Evolutionary conservation across 2,329 filamentous ascomycete genomes (phyloP).

Genomic region (Trichoderma sp.): DNA sequence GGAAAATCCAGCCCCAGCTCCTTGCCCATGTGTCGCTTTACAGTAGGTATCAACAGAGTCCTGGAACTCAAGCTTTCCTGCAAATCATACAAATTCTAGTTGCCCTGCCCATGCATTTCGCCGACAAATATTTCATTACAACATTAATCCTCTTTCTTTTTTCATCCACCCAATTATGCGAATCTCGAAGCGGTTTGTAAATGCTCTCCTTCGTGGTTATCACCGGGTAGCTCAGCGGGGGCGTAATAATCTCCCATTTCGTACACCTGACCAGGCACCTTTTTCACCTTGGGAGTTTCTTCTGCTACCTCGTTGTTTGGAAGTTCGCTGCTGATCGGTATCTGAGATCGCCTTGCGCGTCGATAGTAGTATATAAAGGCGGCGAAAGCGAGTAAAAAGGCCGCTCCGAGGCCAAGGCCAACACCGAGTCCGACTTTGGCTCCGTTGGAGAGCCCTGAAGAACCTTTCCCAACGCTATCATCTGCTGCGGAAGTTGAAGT

Average conservation of each 20-base stretch:
- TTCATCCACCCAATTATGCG: background rate
- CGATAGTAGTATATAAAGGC: slow-evolving; percentile 16
- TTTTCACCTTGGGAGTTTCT: background rate
- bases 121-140: background rate
- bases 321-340: background rate
- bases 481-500: background rate
- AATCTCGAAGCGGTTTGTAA: background rate
- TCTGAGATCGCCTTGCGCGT: background rate
- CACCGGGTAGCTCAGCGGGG: background rate
- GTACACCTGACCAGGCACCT: background rate
- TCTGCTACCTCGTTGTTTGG: background rate
- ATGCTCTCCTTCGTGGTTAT: background rate
- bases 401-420: slow-evolving; percentile 8
- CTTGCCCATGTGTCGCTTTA: background rate
- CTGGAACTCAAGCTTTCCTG: background rate
- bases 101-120: background rate
- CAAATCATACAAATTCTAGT: background rate
- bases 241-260: slow-evolving; percentile 5
- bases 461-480: background rate
- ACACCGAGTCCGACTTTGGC: slow-evolving; percentile 24
- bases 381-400: slow-evolving; percentile 17
- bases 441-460: slow-evolving; percentile 19
- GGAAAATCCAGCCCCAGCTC: background rate
- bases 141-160: background rate
- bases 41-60: background rate